Evolutionary conservation across 148 eudicot species (phyloP).

Genomic region (Dysphania ambrosioides): DNA sequence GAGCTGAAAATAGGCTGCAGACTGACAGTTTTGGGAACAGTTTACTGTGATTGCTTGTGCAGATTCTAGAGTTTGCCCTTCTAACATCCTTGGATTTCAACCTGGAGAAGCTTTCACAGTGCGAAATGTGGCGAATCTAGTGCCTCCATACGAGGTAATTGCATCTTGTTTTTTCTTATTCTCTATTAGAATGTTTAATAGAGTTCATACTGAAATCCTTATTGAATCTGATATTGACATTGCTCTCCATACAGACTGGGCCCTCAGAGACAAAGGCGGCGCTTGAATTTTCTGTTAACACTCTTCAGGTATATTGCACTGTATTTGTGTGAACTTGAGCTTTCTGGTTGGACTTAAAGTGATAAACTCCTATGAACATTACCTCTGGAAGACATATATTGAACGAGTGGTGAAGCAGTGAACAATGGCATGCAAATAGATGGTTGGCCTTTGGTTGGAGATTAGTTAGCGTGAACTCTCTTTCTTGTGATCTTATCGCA

Average conservation of each 20-base stretch:
- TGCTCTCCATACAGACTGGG: constrained; percentile 55
- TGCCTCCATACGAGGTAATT: constrained; percentile 83
- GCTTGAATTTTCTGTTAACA: constrained; percentile 83
- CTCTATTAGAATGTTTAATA: neutral
- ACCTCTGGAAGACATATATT: neutral
- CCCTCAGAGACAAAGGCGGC: constrained; percentile 96
- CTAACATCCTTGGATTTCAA: constrained; percentile 75
- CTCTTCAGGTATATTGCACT: constrained; percentile 61
- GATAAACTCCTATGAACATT: neutral
- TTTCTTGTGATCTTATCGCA: too few relatives aligned
- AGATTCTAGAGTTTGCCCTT: constrained; percentile 96
- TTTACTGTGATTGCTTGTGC: constrained; percentile 95
- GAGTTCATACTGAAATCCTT: neutral
- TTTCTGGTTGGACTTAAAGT: neutral
- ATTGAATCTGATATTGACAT: neutral
- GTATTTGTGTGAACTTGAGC: too few relatives aligned
- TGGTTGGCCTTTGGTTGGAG: neutral
- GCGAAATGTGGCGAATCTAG: constrained; percentile 85
- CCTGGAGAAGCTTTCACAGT: constrained; percentile 92
- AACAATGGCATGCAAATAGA: neutral
- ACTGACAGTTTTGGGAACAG: constrained; percentile 55
- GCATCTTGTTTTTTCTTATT: neutral
- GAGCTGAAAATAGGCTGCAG: constrained; percentile 17
- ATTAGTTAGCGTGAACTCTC: too few relatives aligned
- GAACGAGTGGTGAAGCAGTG: neutral